Evolutionary conservation across 1,284 basidiomycete species (phyloP).

Genomic region (Austropuccinia psidii): DNA sequence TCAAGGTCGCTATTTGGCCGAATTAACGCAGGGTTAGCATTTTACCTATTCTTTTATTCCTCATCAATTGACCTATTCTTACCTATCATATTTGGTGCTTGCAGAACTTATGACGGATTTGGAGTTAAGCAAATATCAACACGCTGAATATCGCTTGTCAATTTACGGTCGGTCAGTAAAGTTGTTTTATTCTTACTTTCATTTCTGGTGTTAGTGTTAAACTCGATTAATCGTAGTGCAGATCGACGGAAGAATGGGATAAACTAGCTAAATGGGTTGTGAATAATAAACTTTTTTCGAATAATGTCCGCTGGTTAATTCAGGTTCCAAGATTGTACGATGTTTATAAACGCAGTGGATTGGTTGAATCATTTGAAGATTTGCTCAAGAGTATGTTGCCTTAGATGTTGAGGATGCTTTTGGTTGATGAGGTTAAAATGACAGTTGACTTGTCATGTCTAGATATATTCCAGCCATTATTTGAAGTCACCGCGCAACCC

Average conservation of each 20-base stretch:
- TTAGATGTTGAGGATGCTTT: not conserved
- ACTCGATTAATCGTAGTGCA: constrained; percentile 34
- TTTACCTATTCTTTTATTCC: not conserved
- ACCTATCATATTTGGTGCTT: not conserved
- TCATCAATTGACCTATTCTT: not conserved
- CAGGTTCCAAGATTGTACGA: constrained; percentile 94
- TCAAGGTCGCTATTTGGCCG: constrained; percentile 84
- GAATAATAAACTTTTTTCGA: constrained; percentile 83
- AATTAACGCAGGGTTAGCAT: constrained; percentile 70
- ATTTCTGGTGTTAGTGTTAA: not conserved
- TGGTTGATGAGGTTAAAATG: not conserved
- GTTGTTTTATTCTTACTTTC: not conserved
- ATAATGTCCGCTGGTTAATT: constrained; percentile 96
- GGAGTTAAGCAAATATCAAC: constrained; percentile 96
- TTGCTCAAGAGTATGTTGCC: constrained; percentile 68
- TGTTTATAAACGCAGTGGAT: constrained; percentile 84
- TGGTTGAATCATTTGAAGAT: constrained; percentile 80
- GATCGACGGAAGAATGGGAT: constrained; percentile 76
- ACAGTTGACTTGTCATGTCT: not conserved
- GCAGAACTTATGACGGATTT: constrained; percentile 91
- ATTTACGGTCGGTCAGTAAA: constrained; percentile 69
- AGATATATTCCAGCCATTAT: constrained; percentile 91
- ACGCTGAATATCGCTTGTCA: constrained; percentile 81
- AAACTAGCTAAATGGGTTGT: constrained; percentile 96
- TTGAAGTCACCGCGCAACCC: constrained; percentile 92